Evolutionary conservation across 2,329 filamentous ascomycete genomes (phyloP).

Genomic region (Pseudogymnoascus sp.): DNA sequence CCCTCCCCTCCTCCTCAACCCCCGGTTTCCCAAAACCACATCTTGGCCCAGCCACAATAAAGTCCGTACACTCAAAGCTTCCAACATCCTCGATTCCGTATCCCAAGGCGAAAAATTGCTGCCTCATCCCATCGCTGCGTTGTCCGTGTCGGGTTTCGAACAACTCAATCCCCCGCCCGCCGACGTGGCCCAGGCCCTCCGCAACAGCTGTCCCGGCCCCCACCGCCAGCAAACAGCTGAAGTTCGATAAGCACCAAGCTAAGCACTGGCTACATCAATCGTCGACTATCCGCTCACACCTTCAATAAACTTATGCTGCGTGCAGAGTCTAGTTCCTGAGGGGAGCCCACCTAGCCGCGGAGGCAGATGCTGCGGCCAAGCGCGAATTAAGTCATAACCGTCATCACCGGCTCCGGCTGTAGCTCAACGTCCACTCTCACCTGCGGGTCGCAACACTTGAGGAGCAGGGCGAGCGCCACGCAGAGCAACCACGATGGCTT

Average conservation of each 20-base stretch:
- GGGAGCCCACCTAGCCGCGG: constrained; percentile 7
- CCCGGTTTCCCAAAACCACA: not conserved
- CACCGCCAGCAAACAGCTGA: constrained; percentile 4
- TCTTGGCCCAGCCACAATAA: not conserved
- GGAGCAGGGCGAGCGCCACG: not conserved
- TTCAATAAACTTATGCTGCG: not conserved
- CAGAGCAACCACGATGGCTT: constrained; percentile 1
- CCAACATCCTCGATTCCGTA: not conserved
- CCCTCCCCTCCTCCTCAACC: not conserved
- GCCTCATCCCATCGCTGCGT: not conserved
- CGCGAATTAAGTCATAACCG: constrained; percentile 1
- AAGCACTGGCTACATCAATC: not conserved
- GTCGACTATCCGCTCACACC: not conserved
- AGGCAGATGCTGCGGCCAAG: constrained; percentile 5
- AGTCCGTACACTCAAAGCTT: not conserved
- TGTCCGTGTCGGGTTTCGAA: not conserved
- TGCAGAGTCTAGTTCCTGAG: not conserved
- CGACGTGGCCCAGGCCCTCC: constrained; percentile 2
- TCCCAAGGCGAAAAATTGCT: not conserved
- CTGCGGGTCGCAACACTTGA: constrained; percentile 1
- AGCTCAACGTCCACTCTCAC: constrained; percentile 1
- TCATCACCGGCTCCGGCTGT: constrained; percentile 6
- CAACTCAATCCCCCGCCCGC: not conserved
- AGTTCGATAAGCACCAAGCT: constrained; percentile 7
- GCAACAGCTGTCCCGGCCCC: not conserved